Conservation (phyloP, 768 basidiomycete genomes). For the Russula virescens region DNA sequence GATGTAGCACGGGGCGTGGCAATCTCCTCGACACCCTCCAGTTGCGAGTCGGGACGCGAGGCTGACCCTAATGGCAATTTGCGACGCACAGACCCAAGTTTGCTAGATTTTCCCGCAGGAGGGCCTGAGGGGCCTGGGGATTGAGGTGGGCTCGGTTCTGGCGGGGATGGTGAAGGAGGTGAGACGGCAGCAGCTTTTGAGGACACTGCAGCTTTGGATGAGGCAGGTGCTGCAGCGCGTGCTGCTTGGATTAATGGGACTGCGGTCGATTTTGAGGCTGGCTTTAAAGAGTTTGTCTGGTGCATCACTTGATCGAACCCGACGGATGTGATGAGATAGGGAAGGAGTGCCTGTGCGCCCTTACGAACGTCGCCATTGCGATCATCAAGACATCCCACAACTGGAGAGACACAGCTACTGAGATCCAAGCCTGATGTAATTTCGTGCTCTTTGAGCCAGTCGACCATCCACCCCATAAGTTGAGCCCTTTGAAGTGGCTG, state of each 20-base stretch:
- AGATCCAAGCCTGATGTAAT: constrained; percentile 58
- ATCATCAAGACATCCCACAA: constrained; percentile 84
- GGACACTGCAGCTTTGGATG: constrained; percentile 22
- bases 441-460: constrained; percentile 67
- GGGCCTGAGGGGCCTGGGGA: constrained; percentile 38
- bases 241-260: constrained; percentile 87
- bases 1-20: constrained; percentile 29
- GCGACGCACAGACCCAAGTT: constrained; percentile 61
- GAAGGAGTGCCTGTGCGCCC: constrained; percentile 77
- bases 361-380: constrained; percentile 89
- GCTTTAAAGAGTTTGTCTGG: constrained; percentile 81
- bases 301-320: constrained; percentile 86
- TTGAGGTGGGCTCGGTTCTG: constrained; percentile 39
- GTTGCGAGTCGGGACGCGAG: constrained; percentile 42
- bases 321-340: constrained; percentile 61
- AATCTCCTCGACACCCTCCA: constrained; percentile 35
- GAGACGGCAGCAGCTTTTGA: constrained; percentile 25
- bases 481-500: constrained; percentile 86
- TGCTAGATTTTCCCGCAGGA: constrained; percentile 40
- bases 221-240: constrained; percentile 38
- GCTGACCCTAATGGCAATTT: constrained; percentile 59
- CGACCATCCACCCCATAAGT: constrained; percentile 72
- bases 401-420: constrained; percentile 52
- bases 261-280: constrained; percentile 81
- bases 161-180: constrained; percentile 25